Base-by-base conservation (phyloP, 2,329 filamentous ascomycete species). In the Simplicillium sp. region DNA sequence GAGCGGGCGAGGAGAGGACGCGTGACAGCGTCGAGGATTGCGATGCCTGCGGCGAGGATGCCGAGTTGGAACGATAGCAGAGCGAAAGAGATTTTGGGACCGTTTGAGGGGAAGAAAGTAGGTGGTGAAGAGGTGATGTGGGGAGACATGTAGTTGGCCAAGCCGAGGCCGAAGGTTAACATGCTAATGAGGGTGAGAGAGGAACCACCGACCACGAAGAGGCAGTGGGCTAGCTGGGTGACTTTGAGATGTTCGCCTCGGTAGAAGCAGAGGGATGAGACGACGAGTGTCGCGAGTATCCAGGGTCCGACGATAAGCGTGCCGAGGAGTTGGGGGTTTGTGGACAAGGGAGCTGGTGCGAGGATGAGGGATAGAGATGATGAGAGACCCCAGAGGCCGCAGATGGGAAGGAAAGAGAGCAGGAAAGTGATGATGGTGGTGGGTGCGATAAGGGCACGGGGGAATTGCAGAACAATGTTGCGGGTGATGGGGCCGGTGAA, bases 371-470 rank as follows among this genome's bases (percentile, higher is more conserved):
- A 66, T 12, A 77, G 51, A 1, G 66, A 67, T 16, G 58, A 52
- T 1, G 64, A 48, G 8, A 74, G 43, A 11, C 67, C 67, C 66
- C 73, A 75, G 9, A 77, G 60, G 0, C 63, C 54, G 11, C 63
- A 61, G 34, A 62, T 55, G 0, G 73, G 68, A 1, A 77, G 56
- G 17, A 68, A 51, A 0, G 70, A 64, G 2, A 67, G 55, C 5
- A 66, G 42, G 17, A 68, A 64, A 12, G 73, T 59, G 2, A 77
- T 58, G 12, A 62, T 40, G 0, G 69, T 69, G 1, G 70, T 73
- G 2, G 74, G 74, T 1, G 74, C 68, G 12, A 61, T 46, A 39
- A 72, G 54, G 7, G 71, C 70, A 6, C 70, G 64, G 0, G 70
- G 61, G 0, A 61, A 62, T 41, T 75, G 68, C n/a, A 71, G 53